phyloP scores from a whole-genome alignment of 345 rosid genomes.

The Boechera divaricarpa region DNA sequence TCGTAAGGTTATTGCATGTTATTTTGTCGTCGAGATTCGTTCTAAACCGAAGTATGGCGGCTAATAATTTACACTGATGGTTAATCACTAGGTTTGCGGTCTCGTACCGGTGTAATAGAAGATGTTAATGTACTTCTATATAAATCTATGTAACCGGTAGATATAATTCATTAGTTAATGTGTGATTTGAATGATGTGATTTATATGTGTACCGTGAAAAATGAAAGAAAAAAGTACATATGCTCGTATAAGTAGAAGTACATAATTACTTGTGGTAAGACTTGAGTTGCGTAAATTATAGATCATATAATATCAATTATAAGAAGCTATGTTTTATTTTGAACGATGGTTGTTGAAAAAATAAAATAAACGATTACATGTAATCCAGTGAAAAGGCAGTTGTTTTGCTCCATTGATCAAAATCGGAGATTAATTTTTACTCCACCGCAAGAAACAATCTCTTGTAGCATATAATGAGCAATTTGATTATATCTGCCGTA shows the following conservation, averaged over 20 bases:
- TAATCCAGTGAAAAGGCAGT: too few species aligned
- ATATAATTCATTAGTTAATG: not conserved
- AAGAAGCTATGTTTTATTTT: too few species aligned
- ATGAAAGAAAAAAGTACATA: not conserved
- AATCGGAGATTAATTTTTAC: not conserved
- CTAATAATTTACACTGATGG: slow-evolving; percentile 38
- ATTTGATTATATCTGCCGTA: not conserved
- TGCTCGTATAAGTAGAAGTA: not conserved
- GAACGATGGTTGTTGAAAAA: too few species aligned
- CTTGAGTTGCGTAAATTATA: not conserved
- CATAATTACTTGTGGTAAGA: slow-evolving; percentile 7
- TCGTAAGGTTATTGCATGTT: slow-evolving; percentile 33
- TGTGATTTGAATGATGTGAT: slow-evolving; percentile 40
- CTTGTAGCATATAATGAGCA: not conserved
- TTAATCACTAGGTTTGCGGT: slow-evolving; percentile 34
- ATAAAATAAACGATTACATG: too few species aligned
- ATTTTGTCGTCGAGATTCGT: slow-evolving; percentile 24
- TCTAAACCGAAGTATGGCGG: slow-evolving; percentile 26
- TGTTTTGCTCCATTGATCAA: too few species aligned
- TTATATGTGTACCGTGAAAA: slow-evolving; percentile 18
- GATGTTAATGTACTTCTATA: slow-evolving; percentile 21
- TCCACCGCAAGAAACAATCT: not conserved
- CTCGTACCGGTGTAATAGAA: slow-evolving; percentile 31
- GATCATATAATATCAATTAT: not conserved
- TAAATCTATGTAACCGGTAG: slow-evolving; percentile 27